Evolutionary conservation across 768 basidiomycete genomes (phyloP), one percentile per base, ranked within the genome.

Genomic region (Mycena venus): DNA sequence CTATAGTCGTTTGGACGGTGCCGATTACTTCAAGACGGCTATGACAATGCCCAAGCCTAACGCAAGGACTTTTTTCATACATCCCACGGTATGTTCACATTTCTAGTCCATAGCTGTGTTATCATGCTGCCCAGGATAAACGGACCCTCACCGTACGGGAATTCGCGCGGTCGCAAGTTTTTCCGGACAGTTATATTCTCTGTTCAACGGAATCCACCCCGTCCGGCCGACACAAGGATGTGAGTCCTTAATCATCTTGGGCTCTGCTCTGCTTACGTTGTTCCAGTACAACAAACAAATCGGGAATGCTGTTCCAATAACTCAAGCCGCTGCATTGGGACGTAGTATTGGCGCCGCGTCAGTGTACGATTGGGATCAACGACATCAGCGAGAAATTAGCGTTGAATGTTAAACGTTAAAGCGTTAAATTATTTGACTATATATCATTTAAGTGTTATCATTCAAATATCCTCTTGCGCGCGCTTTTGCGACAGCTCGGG

Each of bases 161-260:
- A 64, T 86, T 85, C 56, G 90, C 90, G 15, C 83, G 90, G 32
- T 86, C 89, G 0, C 90, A 91, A 81, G 90, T 90, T 4, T 91
- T 91, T 72, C 89, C 88, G 1, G 90, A 91, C 64, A 23, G 75
- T 25, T 89, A 88, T 70, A 68, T 81, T 59, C 89, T 91, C 72
- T 59, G 84, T 55, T 89, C 89, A 0, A 80, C 75, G 7, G 83
- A 86, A 49, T 76, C 79, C 6, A 61, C 72, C 6, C 78, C 82
- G 0, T 65, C 59, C 4, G 34, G 4, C 7, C 47, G 25, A 10
- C 44, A 72, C 7, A 25, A 69, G 12, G 75, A 75, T 11, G 75
- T 69, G 31, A 51, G 70, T 66, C n/a, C n/a, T 31, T 9, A 21
- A 58, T 4, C 23, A 34, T 29, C 31, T 42, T 7, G 11, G 0